Base-by-base conservation (phyloP, 106 monocot genomes). In the Dendrobium catenatum region DNA sequence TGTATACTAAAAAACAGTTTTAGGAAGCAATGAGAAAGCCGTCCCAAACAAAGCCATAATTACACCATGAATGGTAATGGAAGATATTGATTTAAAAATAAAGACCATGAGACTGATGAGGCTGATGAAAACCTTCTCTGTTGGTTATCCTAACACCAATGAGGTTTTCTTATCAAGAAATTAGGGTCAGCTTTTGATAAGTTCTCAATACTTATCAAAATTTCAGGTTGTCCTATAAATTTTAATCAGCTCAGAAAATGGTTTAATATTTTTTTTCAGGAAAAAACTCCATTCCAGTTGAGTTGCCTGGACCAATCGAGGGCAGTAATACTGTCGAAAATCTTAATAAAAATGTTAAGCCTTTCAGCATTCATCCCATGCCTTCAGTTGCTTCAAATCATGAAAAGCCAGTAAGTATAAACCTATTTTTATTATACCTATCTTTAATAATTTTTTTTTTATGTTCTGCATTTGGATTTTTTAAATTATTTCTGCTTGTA, bases 301-400 rank as follows among this genome's bases (percentile, higher is more conserved):
- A 76, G 76, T 51, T 76, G 22, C 49, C 46, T 48, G 76, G 18
- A 13, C 22, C 76, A 22, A 49, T 49, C 51, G 76, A 76, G 47
- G 42, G 49, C 27, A 51, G 20, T 74, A 74, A 74, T 27, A 15
- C 4, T 11, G 49, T 51, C 24, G 76, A 76, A 49, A 75, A 75
- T 44, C 74, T 44, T 75, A 75, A 31, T 31, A 75, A 44, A 75
- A 76, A 76, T 76, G 24, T 26, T 11, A 76, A 49, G 24, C 48
- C 76, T 76, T 76, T 49, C 49, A 49, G 76, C 27, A 76, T 76
- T 76, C 15, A 49, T 76, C 76, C 76, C 49, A 48, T 76, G 76
- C 49, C 76, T 26, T 49, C 76, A 76, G 10, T 76, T 76, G 27
- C 41, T 42, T 51, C 42, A 51, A 49, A 76, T 24, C 46, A 51